phyloP scores from a whole-genome alignment of 2,329 filamentous ascomycete genomes.

The Trichoderma sp. region DNA sequence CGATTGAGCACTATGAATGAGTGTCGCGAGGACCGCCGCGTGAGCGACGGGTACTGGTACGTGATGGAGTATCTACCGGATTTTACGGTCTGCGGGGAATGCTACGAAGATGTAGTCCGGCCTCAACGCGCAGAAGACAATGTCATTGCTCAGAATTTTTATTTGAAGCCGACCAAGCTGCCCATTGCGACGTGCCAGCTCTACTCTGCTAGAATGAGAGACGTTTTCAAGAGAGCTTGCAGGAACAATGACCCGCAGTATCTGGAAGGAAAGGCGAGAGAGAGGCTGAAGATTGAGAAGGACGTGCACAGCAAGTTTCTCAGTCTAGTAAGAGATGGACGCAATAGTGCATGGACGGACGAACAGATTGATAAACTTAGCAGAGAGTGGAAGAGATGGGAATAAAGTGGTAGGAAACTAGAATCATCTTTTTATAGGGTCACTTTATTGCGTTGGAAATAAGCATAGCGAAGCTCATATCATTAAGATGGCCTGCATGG shows the following conservation, averaged over 20 bases:
- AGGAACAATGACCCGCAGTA: conserved; percentile 67
- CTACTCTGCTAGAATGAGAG: conserved; percentile 79
- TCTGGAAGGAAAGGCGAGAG: conserved; percentile 60
- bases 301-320: conserved; percentile 60
- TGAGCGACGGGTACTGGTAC: conserved; percentile 73
- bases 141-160: conserved; percentile 68
- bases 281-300: conserved; percentile 63
- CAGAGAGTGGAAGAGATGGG: conserved; percentile 61
- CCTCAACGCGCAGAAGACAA: conserved; percentile 61
- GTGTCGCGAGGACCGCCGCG: conserved; percentile 66
- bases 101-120: conserved; percentile 78
- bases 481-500: conserved; percentile 2
- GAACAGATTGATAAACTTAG: conserved; percentile 54
- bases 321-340: conserved; percentile 45
- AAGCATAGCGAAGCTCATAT: conserved; percentile 22
- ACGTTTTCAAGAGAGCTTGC: conserved; percentile 70
- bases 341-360: conserved; percentile 46
- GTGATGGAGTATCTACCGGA: conserved; percentile 74
- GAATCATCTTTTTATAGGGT: not conserved
- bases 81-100: conserved; percentile 85
- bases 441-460: not conserved
- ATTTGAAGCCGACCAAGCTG: conserved; percentile 61
- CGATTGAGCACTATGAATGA: conserved; percentile 62
- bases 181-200: conserved; percentile 70
- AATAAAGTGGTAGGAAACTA: conserved; percentile 45